A percentile compares a stretch with the other conserved stretches of the same genome.
Conservation (phyloP, 2,329 filamentous ascomycete genomes). For the Apiospora kogelbergensis region DNA sequence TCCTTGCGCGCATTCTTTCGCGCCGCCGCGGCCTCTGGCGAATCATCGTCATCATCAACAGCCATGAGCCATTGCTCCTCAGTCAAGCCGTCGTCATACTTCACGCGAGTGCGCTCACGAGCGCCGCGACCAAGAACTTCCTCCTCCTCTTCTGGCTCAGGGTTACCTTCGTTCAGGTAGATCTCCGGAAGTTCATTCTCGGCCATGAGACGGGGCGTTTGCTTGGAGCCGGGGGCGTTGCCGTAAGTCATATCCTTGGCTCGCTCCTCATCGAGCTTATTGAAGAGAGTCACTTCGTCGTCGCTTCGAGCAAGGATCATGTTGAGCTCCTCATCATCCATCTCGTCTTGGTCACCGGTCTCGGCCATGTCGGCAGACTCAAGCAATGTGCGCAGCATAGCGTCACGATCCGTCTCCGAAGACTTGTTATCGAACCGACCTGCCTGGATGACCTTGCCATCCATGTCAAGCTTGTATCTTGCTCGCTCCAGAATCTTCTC, state of each 20-base stretch:
- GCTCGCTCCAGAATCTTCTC: conserved; percentile 98
- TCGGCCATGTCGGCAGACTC: conserved; percentile 76
- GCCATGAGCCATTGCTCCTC: conserved; percentile 99
- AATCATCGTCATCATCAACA: conserved; percentile 94
- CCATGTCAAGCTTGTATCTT: conserved; percentile 98
- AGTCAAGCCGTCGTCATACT: conserved; percentile 95
- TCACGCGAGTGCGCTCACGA: conserved; percentile 89
- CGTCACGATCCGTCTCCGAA: conserved; percentile 96
- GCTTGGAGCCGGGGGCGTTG: conserved; percentile 58
- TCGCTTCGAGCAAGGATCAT: conserved; percentile 89
- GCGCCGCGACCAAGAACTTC: conserved; percentile 84
- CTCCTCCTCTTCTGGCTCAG: conserved; percentile 75
- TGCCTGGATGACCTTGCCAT: conserved; percentile 98
- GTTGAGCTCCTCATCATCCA: conserved; percentile 98
- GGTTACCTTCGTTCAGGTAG: conserved; percentile 84
- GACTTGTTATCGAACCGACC: conserved; percentile 99
- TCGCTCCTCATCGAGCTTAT: conserved; percentile 78
- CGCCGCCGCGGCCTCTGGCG: conserved; percentile 87
- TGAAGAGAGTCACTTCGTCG: conserved; percentile 75
- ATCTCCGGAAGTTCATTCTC: conserved; percentile 92
- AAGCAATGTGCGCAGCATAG: conserved; percentile 89
- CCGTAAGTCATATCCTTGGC: conserved; percentile 69
- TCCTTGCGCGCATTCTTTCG: conserved; percentile 85
- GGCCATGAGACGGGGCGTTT: conserved; percentile 75
- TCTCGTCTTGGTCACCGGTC: conserved; percentile 81